Base-by-base conservation (phyloP, 202 grass and related monocot genomes). In the Zizania palustris region DNA sequence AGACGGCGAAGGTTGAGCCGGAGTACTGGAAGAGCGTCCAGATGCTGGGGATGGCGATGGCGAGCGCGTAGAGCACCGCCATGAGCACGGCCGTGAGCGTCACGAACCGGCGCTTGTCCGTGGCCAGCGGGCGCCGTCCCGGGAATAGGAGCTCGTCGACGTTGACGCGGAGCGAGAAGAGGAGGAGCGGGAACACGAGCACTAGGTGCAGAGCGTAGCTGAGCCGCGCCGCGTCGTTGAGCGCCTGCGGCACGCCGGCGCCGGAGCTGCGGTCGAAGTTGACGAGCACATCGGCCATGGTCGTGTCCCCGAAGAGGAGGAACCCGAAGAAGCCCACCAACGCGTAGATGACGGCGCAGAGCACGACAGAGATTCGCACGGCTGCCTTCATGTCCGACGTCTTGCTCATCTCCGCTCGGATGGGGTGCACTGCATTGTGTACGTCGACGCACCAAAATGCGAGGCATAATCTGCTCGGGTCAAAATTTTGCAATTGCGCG, bases 161-260 rank as follows among this genome's bases (percentile, higher is more conserved):
- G 73, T 92, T 97, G 73, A 97, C 37, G 46, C n/a, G 56, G 45
- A 97, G 77, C n/a, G 95, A 90, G 85, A 90, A 97, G 79, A 88
- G 64, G 44, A 97, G 85, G 59, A 97, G 82, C 19, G 95, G 95
- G 89, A 98, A 98, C 3, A 94, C 91, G 11, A 98, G 89, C 38
- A 94, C 81, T 60, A 94, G 72, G 79, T 98, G 95, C 34, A 98
- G 83, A 37, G 85, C 91, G 77, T 98, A 98, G 85, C 89, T 94
- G 79, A 98, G 82, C 11, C 95, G 89, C 39, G 93, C 95, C 3
- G 75, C 82, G 70, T 94, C 91, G 74, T 98, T 88, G 70, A 94
- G 79, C 55, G 78, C 65, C 65, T 87, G 85, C 49, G 88, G 83
- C 43, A 94, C 74, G 11, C 84, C 76, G 13, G 89, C 67, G 16